A percentile compares a stretch with the other conserved stretches of the same genome.
Evolutionary conservation across 148 eudicot species (phyloP).

Genomic region (Camellia sinensis): DNA sequence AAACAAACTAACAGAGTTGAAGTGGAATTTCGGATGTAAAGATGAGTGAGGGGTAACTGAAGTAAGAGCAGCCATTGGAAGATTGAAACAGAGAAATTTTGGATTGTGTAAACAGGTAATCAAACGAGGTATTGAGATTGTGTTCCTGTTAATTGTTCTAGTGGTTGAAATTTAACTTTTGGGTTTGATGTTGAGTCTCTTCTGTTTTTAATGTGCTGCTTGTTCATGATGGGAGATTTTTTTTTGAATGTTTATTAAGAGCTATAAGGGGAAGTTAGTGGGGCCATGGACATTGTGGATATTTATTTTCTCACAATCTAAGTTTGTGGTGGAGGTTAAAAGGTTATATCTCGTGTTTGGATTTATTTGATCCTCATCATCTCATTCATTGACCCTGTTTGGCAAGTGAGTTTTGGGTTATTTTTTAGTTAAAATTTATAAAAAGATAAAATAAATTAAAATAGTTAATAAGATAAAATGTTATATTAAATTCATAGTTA

Average conservation of each 20-base stretch:
- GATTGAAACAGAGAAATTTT: background rate
- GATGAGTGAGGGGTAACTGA: conserved; percentile 36
- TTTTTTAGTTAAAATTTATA: no score
- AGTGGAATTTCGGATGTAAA: conserved; percentile 33
- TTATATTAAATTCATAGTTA: no score
- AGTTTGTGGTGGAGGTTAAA: conserved; percentile 43
- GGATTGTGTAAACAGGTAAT: background rate
- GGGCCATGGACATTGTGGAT: conserved; percentile 27
- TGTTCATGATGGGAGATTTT: background rate
- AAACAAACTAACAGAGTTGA: conserved; percentile 20
- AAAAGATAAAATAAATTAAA: no score
- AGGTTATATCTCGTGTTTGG: conserved; percentile 17
- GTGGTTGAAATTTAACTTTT: background rate
- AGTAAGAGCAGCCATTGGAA: conserved; percentile 50
- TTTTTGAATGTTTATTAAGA: background rate
- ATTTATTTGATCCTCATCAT: conserved; percentile 25
- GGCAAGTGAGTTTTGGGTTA: no score
- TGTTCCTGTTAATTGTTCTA: background rate
- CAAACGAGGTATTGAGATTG: background rate
- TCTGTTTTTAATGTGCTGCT: conserved; percentile 8
- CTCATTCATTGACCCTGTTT: background rate
- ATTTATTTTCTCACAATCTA: conserved; percentile 37
- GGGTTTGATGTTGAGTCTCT: background rate
- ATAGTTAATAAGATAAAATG: no score
- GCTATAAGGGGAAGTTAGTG: background rate